Base-by-base conservation (phyloP, 768 basidiomycete genomes). In the Suillus fuscotomentosus region DNA sequence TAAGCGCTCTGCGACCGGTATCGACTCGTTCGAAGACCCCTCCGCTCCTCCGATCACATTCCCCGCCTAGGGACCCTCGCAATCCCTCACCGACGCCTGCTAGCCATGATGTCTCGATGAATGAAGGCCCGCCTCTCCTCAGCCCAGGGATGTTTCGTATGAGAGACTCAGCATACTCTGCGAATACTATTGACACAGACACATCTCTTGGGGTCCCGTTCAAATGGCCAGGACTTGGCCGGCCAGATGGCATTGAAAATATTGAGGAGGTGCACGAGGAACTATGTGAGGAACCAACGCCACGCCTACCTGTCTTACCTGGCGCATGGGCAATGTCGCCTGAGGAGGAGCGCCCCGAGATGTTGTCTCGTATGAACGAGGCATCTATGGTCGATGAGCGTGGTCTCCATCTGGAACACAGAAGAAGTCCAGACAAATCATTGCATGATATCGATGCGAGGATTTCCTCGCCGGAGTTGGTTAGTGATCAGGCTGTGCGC, bases 131-230 rank as follows among this genome's bases (percentile, higher is more conserved):
- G 68, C 72, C 63, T 5, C 82, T 90, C 41, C 82, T 91, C 11
- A 81, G 84, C 43, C 78, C 86, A 20, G 82, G 81, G 24, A 82
- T 83, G 36, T 91, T 90, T 62, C 77, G 75, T 63, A 67, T 73
- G 74, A 82, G 90, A 55, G 88, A 90, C 70, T 90, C 90, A 36
- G 83, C 81, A 6, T 82, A 88, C 68, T 88, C 88, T 20, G 77
- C 76, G 31, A 77, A 74, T 65, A 80, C 81, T 7, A 75, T 75
- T 47, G 79, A 73, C 57, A 83, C 78, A 57, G 83, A 78, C 43
- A 74, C 75, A 60, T 82, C 78, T 60, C 75, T 75, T 17, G 83
- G 89, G 39, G 78, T 85, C 48, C 85, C 88, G 3, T 84, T 88
- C 60, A 83, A 84, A 61, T 90, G 88, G 88, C 84, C 84, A 6